Evolutionary conservation across 2,329 filamentous ascomycete species (phyloP), one percentile per base, ranked within the genome.

Genomic region (Xylariaceae sp.): DNA sequence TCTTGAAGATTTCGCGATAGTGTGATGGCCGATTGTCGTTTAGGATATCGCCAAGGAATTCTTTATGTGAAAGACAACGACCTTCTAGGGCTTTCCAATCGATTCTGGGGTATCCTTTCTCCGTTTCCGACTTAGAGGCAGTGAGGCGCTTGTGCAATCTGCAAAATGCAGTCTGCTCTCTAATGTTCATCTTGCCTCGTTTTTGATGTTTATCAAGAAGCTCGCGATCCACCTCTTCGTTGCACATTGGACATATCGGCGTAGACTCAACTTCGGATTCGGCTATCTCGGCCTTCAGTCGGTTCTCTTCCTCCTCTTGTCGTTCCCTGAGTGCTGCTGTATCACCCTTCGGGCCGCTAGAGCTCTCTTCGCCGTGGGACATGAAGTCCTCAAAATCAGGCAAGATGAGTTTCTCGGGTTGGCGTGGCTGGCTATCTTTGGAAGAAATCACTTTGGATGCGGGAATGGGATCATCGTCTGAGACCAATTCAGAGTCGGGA

Each of bases 41-140:
- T 22, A 94, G 69, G 21, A 94, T 71, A 12, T 63, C 64, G 48
- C 77, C 69, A 2, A 95, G 65, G 32, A 73, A 69, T 1, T 62
- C 54, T 48, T 80, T 73, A 61, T 88, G 77, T 5, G 65, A 58
- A 4, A 68, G 61, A 22, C 91, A 76, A 6, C 88, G 79, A 4
- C 60, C 49, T 16, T 80, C 73, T 20, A 94, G 71, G 0, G 54
- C 58, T 1, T 67, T 63, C 88, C 88, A 95, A 47, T 88, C 67
- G 41, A 95, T 85, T 0, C 67, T 62, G 0, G 89, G 89, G 61
- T 92, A 93, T 0, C 77, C 75, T 35, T 71, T 75, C 12, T 71
- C 62, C 8, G 52, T 58, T 67, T 76, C 80, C 3, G 63, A 62
- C 6, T 69, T 64, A 44, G 67, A 55, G 2, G 83, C 84, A 2